Percentiles rank a stretch among this genome's conserved stretches.
Conservation (phyloP, 371 early-diverging fungal species). For the Mortierella sp. region DNA sequence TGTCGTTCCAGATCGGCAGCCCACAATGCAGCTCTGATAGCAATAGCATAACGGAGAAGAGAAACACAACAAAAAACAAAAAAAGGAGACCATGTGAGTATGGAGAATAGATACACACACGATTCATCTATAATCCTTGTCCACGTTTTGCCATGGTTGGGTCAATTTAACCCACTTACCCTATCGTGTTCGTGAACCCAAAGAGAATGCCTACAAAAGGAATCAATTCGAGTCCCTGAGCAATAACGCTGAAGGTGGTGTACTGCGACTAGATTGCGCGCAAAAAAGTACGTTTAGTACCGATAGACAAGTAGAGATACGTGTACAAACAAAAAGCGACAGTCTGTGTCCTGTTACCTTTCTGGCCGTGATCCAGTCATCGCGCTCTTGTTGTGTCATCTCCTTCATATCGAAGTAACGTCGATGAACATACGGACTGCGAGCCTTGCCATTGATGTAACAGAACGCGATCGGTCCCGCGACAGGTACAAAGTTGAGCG, state of each 20-base stretch:
- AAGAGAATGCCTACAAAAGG: constrained; percentile 51
- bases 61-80: not conserved
- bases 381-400: constrained; percentile 48
- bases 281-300: not conserved
- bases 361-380: constrained; percentile 44
- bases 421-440: constrained; percentile 44
- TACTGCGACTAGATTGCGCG: constrained; percentile 26
- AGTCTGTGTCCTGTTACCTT: constrained; percentile 24
- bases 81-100: too few species aligned
- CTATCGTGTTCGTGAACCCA: constrained; percentile 55
- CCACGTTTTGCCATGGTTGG: constrained; percentile 1
- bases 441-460: constrained; percentile 46
- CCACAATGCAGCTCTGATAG: constrained; percentile 48
- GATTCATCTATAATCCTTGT: not conserved
- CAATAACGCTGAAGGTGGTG: constrained; percentile 50
- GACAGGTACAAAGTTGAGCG: constrained; percentile 48
- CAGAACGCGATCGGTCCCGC: constrained; percentile 49
- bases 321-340: not conserved
- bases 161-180: constrained; percentile 19
- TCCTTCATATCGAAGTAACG: constrained; percentile 57
- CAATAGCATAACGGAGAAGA: not conserved
- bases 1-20: constrained; percentile 50
- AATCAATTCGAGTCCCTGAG: constrained; percentile 50
- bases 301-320: not conserved
- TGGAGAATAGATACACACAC: too few species aligned